A percentile compares a stretch with the other conserved stretches of the same genome.
Evolutionary conservation across 2,329 filamentous ascomycete genomes (phyloP).

Genomic region (Emmonsia crescens): DNA sequence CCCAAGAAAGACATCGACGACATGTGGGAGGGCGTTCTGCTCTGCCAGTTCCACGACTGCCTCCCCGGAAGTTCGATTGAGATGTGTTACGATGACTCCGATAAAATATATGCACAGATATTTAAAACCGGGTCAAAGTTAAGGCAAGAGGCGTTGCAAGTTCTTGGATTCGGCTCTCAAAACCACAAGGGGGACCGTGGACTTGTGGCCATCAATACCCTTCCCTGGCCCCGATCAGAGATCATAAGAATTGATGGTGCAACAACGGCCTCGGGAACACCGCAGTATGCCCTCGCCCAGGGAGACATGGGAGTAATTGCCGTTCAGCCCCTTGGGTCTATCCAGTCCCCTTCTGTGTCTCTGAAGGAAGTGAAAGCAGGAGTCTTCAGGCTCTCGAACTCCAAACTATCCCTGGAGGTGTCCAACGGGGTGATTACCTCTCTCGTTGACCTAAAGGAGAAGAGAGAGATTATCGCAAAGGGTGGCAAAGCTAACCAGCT

Average conservation of each 20-base stretch:
- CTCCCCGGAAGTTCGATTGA: constrained; percentile 89
- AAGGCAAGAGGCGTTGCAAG: constrained; percentile 56
- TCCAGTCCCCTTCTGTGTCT: constrained; percentile 26
- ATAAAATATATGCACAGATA: constrained; percentile 74
- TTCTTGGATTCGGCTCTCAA: constrained; percentile 51
- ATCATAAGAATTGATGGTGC: constrained; percentile 52
- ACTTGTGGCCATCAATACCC: constrained; percentile 64
- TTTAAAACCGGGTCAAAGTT: constrained; percentile 66
- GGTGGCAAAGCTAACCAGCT: constrained; percentile 75
- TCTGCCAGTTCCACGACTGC: constrained; percentile 97
- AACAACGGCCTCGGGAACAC: constrained; percentile 15
- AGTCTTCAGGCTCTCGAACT: constrained; percentile 69
- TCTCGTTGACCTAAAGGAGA: constrained; percentile 60
- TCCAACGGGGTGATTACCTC: constrained; percentile 70
- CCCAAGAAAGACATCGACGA: constrained; percentile 87
- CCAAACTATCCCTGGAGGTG: constrained; percentile 62
- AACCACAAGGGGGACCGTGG: constrained; percentile 30
- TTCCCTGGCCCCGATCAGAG: constrained; percentile 74
- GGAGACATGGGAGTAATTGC: constrained; percentile 38
- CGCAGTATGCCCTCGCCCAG: constrained; percentile 35
- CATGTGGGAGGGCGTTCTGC: constrained; percentile 86
- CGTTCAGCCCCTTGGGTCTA: constrained; percentile 18
- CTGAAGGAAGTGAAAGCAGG: constrained; percentile 45
- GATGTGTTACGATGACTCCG: constrained; percentile 96
- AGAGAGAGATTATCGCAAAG: constrained; percentile 66